Evolutionary conservation across 805 yeast genomes (phyloP).

Genomic region (Henningerozyma blattae): DNA sequence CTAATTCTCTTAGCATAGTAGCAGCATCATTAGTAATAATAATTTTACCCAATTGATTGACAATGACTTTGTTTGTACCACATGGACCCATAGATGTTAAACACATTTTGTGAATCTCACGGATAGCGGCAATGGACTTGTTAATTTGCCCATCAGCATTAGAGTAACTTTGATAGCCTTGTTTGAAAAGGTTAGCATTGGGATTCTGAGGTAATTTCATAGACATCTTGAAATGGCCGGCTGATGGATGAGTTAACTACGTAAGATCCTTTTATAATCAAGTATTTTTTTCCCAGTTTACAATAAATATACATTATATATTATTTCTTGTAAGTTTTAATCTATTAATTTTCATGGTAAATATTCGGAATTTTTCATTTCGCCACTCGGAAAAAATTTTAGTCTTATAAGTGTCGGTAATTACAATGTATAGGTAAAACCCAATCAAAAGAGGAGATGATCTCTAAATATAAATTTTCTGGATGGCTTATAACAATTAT

Average conservation of each 20-base stretch:
- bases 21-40: slow-evolving; percentile 97
- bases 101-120: slow-evolving; percentile 86
- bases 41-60: slow-evolving; percentile 73
- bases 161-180: slow-evolving; percentile 79
- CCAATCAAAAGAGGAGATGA: too few species aligned
- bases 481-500: too few species aligned
- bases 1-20: slow-evolving; percentile 85
- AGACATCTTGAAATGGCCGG: slow-evolving; percentile 45
- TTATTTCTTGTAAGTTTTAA: too few species aligned
- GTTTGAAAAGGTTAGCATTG: slow-evolving; percentile 85
- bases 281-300: too few species aligned
- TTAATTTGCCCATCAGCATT: slow-evolving; percentile 91
- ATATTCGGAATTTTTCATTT: too few species aligned
- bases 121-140: slow-evolving; percentile 86
- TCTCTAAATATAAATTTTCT: too few species aligned
- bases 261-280: too few species aligned
- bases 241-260: background rate
- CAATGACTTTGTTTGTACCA: slow-evolving; percentile 93
- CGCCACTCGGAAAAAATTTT: too few species aligned
- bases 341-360: too few species aligned
- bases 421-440: too few species aligned
- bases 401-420: too few species aligned
- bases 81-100: slow-evolving; percentile 95
- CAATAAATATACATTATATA: too few species aligned
- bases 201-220: slow-evolving; percentile 88